Conservation (phyloP, 108 stramenopile species). For the Pseudonitzschia pungens region DNA sequence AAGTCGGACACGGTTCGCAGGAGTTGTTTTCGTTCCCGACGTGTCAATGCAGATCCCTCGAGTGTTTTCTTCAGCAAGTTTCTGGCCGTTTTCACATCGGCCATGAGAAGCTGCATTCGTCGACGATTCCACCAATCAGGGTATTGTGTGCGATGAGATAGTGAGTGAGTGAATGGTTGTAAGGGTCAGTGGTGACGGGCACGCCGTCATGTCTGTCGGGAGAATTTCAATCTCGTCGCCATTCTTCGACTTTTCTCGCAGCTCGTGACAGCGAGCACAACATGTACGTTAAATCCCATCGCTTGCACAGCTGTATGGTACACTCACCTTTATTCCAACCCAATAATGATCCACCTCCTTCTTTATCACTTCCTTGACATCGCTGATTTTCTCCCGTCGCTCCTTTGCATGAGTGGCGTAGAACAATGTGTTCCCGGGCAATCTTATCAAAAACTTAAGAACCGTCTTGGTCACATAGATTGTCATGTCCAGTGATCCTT, state of each 20-base stretch:
- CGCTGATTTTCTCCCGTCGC: conserved; percentile 48
- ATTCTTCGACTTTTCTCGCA: background rate
- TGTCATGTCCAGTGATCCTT: conserved; percentile 17
- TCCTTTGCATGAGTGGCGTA: conserved; percentile 66
- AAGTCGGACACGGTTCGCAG: conserved; percentile 94
- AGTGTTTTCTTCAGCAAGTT: conserved; percentile 76
- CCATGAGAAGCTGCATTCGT: conserved; percentile 66
- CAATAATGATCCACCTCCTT: conserved; percentile 93
- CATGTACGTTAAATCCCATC: too few species aligned
- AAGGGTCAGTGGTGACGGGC: too few species aligned
- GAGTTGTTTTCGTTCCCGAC: conserved; percentile 96
- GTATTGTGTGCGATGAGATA: background rate
- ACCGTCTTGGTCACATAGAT: conserved; percentile 24
- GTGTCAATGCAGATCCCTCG: conserved; percentile 83
- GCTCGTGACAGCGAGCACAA: background rate
- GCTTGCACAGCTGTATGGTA: background rate
- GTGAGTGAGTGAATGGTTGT: background rate
- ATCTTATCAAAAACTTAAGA: conserved; percentile 43
- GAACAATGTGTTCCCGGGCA: conserved; percentile 63
- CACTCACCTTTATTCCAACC: conserved; percentile 87
- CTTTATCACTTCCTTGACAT: conserved; percentile 68
- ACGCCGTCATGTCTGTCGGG: too few species aligned
- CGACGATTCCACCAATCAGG: background rate
- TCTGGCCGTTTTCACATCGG: conserved; percentile 89
- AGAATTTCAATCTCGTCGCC: background rate